Evolutionary conservation across 1,284 basidiomycete genomes (phyloP), one percentile per base, ranked within the genome.

Genomic region (Xerocomus minutiporus): DNA sequence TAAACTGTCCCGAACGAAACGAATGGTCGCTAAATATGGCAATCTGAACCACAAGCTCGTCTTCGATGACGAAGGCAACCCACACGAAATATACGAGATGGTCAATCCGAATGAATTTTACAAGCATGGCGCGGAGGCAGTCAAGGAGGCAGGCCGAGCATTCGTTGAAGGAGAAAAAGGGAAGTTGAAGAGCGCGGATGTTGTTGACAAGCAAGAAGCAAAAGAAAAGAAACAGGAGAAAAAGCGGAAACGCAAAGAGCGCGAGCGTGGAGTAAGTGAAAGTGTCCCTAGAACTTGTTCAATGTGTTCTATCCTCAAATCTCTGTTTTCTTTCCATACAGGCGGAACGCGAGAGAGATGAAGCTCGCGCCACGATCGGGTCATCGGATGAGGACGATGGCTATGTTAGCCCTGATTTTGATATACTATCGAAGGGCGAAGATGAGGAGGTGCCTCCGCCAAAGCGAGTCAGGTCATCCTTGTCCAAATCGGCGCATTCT

Each of bases 161-260:
- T 95, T 88, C 70, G 86, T 86, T 41, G 81, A 84, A 67, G 77
- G 75, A 54, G 91, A 95, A 71, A 75, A 83, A 56, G 78, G 76
- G 52, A 84, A 79, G 74, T 78, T 93, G 80, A 80, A 75, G 65
- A 76, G 79, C 48, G 82, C 80, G 38, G 92, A 94, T 72, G 78
- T 85, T 53, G 59, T 74, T 50, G 93, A 96, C 74, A 88, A 88
- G 72, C 81, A 83, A 54, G 84, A 91, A 59, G 94, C 91, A 23
- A 85, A 82, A 67, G 91, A 90, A 67, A 94, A 94, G 79, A 88
- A 89, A 73, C 75, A 80, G 57, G 91, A 94, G 71, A 91, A 88
- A 76, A 95, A 92, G 71, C 75, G 91, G 62, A 97, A 96, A 75
- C 86, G 92, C 64, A 82, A 88, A 55, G 92, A 95, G 60, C 79